A percentile compares a stretch with the other conserved stretches of the same genome.
Evolutionary conservation across 352 stramenopile species (phyloP).

Genomic region (Globisporangium nagaii): DNA sequence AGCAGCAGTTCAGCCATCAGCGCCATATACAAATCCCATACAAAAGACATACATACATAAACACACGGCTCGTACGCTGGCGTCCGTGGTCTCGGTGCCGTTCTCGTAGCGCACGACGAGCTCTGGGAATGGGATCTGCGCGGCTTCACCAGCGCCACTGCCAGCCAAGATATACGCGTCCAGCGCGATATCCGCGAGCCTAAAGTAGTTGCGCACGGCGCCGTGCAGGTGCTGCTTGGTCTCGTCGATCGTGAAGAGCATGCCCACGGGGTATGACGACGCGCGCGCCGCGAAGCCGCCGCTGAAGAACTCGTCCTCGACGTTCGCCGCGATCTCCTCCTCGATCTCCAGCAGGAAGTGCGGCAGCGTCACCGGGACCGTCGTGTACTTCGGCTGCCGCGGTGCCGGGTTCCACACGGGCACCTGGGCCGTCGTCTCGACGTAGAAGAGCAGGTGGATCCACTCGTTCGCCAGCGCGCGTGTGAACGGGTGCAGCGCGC

Average conservation of each 20-base stretch:
- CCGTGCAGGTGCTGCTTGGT: slow-evolving; percentile 64
- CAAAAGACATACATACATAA: neutral
- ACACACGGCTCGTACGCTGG: slow-evolving; percentile 7
- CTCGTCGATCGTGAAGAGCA: slow-evolving; percentile 72
- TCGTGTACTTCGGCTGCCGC: neutral
- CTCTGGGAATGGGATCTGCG: slow-evolving; percentile 30
- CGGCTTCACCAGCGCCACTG: slow-evolving; percentile 6
- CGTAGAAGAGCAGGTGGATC: slow-evolving; percentile 69
- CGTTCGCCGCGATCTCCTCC: slow-evolving; percentile 58
- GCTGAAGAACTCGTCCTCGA: slow-evolving; percentile 59
- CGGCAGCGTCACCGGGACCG: slow-evolving; percentile 37
- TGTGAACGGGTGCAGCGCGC: slow-evolving; percentile 50
- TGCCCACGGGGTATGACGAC: slow-evolving; percentile 51
- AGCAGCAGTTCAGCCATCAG: neutral
- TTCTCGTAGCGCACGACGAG: slow-evolving; percentile 40
- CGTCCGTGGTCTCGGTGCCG: slow-evolving; percentile 17
- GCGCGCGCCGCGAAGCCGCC: slow-evolving; percentile 40
- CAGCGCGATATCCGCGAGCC: slow-evolving; percentile 43
- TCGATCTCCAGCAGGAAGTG: slow-evolving; percentile 63
- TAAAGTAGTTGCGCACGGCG: slow-evolving; percentile 56
- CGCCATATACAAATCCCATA: neutral
- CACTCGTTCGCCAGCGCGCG: slow-evolving; percentile 60
- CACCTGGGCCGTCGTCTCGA: slow-evolving; percentile 28
- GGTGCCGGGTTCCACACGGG: neutral
- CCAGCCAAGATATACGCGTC: slow-evolving; percentile 39